Evolutionary conservation across 75 land plant species (phyloP).

Genomic region (Selaginella moellendorffii): DNA sequence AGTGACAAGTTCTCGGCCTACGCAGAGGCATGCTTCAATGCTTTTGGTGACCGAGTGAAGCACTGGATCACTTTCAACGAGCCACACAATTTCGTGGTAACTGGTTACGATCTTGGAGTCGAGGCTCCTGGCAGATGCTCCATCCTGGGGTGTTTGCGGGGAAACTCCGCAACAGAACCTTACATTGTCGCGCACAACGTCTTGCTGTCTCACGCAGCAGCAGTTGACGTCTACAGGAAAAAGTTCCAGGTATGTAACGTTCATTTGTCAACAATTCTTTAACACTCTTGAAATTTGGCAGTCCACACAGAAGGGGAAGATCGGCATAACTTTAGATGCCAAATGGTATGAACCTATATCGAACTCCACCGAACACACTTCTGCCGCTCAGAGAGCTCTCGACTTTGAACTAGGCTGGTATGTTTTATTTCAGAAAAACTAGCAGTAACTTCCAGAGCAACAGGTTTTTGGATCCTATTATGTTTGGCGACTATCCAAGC

Average conservation of each 20-base stretch:
- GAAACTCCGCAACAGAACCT: constrained; percentile 52
- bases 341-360: constrained; percentile 67
- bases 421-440: too few species aligned
- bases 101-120: constrained; percentile 45
- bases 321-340: constrained; percentile 55
- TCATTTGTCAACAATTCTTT: too few species aligned
- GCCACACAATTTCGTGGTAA: not conserved
- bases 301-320: constrained; percentile 43
- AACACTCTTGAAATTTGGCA: too few species aligned
- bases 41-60: not conserved
- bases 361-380: constrained; percentile 35
- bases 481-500: too few species aligned
- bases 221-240: constrained; percentile 26
- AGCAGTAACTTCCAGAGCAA: too few species aligned
- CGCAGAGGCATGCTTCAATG: not conserved
- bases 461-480: too few species aligned
- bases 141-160: constrained; percentile 23
- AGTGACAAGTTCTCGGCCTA: not conserved
- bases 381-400: constrained; percentile 51
- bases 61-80: constrained; percentile 4
- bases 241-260: constrained; percentile 63
- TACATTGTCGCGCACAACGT: constrained; percentile 57
- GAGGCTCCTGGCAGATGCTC: constrained; percentile 68
- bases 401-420: constrained; percentile 74
- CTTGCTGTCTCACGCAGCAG: constrained; percentile 51